These are phyloP conservation scores for Breynia disticha DNA, from an alignment of 441 rosid species.

Conservation along the genomic window DNA sequence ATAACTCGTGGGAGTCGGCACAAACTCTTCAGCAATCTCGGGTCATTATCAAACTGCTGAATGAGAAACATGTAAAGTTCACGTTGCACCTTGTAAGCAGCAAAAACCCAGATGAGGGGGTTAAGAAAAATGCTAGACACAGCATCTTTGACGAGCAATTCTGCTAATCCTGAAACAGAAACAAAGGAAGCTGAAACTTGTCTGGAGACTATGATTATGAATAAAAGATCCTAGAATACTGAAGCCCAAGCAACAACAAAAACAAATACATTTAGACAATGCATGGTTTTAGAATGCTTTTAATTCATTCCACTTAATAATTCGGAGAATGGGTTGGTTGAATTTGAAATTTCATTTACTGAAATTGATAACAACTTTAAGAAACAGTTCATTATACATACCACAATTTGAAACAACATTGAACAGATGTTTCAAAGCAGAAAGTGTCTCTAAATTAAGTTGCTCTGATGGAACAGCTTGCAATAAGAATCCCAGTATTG, in stretches of 20 bases:
- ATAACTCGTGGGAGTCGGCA: slow-evolving; percentile 80
- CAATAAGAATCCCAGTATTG: slow-evolving; percentile 83
- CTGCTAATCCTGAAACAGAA: slow-evolving; percentile 59
- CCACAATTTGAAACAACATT: slow-evolving; percentile 67
- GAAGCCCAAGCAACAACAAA: background rate
- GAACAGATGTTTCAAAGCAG: slow-evolving; percentile 87
- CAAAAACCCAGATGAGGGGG: slow-evolving; percentile 86
- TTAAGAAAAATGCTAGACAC: slow-evolving; percentile 84
- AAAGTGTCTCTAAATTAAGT: slow-evolving; percentile 89
- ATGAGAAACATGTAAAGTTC: slow-evolving; percentile 94
- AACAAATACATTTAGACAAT: background rate
- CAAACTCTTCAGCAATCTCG: slow-evolving; percentile 64
- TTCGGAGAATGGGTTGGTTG: too few relatives aligned
- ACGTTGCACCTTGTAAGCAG: slow-evolving; percentile 82
- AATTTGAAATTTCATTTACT: too few relatives aligned
- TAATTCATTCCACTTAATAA: too few relatives aligned
- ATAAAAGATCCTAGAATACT: background rate
- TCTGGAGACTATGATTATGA: slow-evolving; percentile 1
- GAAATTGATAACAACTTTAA: too few relatives aligned
- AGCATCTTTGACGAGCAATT: slow-evolving; percentile 80
- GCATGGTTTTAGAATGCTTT: too few relatives aligned
- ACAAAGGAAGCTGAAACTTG: slow-evolving; percentile 7
- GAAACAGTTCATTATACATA: slow-evolving; percentile 29
- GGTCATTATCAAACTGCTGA: slow-evolving; percentile 87
- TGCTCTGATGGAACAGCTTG: slow-evolving; percentile 89